Evolutionary conservation across 1,284 basidiomycete genomes (phyloP).

Genomic region (Papiliotrema fonsecae): DNA sequence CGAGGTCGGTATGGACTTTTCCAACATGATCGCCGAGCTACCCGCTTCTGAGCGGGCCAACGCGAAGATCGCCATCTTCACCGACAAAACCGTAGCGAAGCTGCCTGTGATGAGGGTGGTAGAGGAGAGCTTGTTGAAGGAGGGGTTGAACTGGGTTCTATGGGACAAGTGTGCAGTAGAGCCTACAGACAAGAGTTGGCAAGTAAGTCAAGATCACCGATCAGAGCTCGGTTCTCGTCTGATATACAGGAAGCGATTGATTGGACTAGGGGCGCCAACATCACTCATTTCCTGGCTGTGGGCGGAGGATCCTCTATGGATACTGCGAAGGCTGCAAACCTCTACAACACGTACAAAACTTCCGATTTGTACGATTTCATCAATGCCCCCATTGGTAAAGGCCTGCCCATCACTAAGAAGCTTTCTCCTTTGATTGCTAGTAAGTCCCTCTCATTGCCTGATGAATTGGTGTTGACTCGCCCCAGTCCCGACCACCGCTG

Average conservation of each 20-base stretch:
- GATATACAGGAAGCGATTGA: slow-evolving; percentile 69
- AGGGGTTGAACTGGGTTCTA: slow-evolving; percentile 62
- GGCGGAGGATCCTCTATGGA: slow-evolving; percentile 96
- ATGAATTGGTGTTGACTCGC: neutral
- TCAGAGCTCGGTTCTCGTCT: neutral
- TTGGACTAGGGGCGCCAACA: slow-evolving; percentile 79
- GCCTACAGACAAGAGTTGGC: slow-evolving; percentile 71
- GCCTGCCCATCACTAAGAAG: slow-evolving; percentile 69
- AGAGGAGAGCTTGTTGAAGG: slow-evolving; percentile 28
- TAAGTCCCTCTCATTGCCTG: slow-evolving; percentile 26
- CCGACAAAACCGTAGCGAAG: slow-evolving; percentile 78
- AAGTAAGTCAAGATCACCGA: slow-evolving; percentile 25
- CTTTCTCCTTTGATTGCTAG: slow-evolving; percentile 82
- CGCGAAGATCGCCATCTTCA: slow-evolving; percentile 82
- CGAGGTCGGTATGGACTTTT: slow-evolving; percentile 64
- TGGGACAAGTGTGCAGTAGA: slow-evolving; percentile 82
- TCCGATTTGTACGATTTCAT: slow-evolving; percentile 92
- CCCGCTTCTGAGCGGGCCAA: slow-evolving; percentile 25
- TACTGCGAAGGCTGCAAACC: slow-evolving; percentile 85
- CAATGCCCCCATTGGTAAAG: slow-evolving; percentile 93
- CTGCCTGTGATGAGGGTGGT: slow-evolving; percentile 75
- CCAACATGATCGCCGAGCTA: slow-evolving; percentile 32
- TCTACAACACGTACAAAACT: slow-evolving; percentile 76
- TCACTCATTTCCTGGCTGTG: slow-evolving; percentile 90
- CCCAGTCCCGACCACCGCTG: slow-evolving; percentile 82